Conservation (phyloP, 2,329 filamentous ascomycete genomes). For the Claviceps africana region DNA sequence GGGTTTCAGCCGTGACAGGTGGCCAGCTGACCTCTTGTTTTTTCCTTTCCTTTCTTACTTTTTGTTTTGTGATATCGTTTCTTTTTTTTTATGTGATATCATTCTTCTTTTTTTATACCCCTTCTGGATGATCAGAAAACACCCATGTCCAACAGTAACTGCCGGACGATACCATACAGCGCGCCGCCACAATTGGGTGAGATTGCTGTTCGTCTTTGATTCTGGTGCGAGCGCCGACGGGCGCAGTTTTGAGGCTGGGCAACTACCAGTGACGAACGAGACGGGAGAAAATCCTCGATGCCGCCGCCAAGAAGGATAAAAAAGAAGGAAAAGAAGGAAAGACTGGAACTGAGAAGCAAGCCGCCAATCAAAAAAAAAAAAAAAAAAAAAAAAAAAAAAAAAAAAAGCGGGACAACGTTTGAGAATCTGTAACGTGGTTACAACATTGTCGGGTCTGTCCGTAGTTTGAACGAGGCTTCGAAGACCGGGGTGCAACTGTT, state of each 20-base stretch:
- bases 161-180: neutral
- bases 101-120: too few relatives aligned
- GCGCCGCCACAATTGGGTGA: neutral
- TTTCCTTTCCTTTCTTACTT: neutral
- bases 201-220: neutral
- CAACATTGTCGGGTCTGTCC: neutral
- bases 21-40: neutral
- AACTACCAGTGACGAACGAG: too few relatives aligned
- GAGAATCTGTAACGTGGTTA: neutral
- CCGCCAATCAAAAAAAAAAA: too few relatives aligned
- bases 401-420: neutral
- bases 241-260: too few relatives aligned
- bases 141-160: slow-evolving; percentile 2
- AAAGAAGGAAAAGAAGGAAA: neutral
- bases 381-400: neutral
- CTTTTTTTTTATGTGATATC: too few relatives aligned
- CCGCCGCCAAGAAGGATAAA: neutral
- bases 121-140: neutral
- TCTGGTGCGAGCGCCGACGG: neutral
- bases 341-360: neutral
- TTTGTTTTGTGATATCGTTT: neutral
- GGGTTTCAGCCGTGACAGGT: neutral
- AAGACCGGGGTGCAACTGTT: neutral
- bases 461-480: neutral
- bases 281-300: neutral